These are phyloP conservation scores for Xylaria sp. DNA, from an alignment of 2,329 filamentous ascomycete genomes.

Conservation along the genomic window DNA sequence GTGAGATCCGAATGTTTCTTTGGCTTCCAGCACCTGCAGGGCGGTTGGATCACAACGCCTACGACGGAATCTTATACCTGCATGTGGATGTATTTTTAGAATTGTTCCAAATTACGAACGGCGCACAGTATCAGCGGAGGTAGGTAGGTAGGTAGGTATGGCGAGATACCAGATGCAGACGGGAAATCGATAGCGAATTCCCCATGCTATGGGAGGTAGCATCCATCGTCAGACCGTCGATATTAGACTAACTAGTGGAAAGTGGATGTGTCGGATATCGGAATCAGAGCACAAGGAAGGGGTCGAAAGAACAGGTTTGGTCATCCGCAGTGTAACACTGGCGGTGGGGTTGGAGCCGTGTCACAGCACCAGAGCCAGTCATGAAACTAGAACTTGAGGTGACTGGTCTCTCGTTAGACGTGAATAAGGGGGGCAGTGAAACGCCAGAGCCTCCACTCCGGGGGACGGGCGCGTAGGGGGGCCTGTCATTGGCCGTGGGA, in stretches of 20 bases:
- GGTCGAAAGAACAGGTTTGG: not conserved
- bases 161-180: not conserved
- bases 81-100: not conserved
- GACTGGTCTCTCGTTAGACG: constrained; percentile 1
- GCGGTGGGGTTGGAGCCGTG: constrained; percentile 17
- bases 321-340: not conserved
- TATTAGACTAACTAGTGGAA: constrained; percentile 1
- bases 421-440: constrained; percentile 38
- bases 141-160: not conserved
- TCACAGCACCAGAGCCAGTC: constrained; percentile 29
- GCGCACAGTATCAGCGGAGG: not conserved
- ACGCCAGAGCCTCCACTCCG: constrained; percentile 45
- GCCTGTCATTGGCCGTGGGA: constrained; percentile 37
- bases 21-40: not conserved
- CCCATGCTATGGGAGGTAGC: too few species aligned
- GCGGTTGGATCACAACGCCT: not conserved
- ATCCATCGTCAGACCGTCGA: not conserved
- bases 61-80: not conserved
- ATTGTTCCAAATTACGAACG: not conserved
- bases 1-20: constrained; percentile 1
- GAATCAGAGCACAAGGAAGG: constrained; percentile 2
- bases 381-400: constrained; percentile 8
- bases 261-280: constrained; percentile 13
- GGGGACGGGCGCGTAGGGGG: constrained; percentile 48
- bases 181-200: constrained; percentile 8